Conservation (phyloP, 345 rosid species). For the Hibiscus syriacus region DNA sequence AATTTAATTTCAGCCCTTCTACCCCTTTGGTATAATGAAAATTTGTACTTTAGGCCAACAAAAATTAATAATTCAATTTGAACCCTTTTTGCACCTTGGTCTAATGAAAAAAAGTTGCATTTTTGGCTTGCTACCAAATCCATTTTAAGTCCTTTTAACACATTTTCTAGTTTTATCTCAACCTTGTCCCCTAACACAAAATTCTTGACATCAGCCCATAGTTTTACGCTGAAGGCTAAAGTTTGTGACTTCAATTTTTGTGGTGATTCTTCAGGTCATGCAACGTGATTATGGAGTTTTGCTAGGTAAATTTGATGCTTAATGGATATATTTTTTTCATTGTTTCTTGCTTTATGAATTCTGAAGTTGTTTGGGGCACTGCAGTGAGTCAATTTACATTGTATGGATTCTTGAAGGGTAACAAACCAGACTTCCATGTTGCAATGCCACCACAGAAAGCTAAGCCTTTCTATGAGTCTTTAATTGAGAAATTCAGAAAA, state of each 20-base stretch:
- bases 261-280: conserved; percentile 56
- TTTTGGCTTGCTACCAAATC: too few species aligned
- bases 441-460: conserved; percentile 92
- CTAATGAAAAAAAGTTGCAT: too few species aligned
- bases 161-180: too few species aligned
- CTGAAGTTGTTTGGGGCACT: conserved; percentile 14
- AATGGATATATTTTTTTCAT: background rate
- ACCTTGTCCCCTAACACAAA: too few species aligned
- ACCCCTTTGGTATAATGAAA: too few species aligned
- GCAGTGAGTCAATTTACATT: conserved; percentile 90
- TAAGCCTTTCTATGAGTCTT: conserved; percentile 47
- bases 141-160: too few species aligned
- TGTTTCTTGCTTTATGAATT: background rate
- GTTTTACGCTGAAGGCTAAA: background rate
- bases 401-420: conserved; percentile 89
- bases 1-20: too few species aligned
- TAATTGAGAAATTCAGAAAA: conserved; percentile 4
- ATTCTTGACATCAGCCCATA: background rate
- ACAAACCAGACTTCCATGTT: conserved; percentile 93
- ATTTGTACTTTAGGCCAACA: too few species aligned
- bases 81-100: too few species aligned
- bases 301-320: conserved; percentile 38
- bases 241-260: background rate
- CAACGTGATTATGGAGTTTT: conserved; percentile 67
- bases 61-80: too few species aligned